Percentiles rank a stretch among this genome's conserved stretches.
Conservation (phyloP, 1,284 basidiomycete species). For the Macrocybe sp. region DNA sequence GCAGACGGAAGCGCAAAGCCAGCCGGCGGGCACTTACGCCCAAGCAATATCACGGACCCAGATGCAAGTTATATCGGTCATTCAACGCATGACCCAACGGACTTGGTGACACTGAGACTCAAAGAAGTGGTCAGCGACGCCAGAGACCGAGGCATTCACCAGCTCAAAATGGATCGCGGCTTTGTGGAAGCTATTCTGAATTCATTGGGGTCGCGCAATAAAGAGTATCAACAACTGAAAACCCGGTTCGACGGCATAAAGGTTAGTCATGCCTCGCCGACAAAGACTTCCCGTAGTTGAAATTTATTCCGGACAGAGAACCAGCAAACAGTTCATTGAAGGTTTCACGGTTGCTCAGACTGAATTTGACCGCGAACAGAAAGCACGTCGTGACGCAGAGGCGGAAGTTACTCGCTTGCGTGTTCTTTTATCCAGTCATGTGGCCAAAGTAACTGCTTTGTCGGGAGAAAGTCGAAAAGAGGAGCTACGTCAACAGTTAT, state of each 20-base stretch:
- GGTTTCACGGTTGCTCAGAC: slow-evolving; percentile 89
- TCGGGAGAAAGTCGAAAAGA: slow-evolving; percentile 74
- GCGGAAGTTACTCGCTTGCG: slow-evolving; percentile 85
- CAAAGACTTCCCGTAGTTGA: slow-evolving; percentile 3
- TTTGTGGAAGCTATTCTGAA: slow-evolving; percentile 73
- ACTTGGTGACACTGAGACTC: slow-evolving; percentile 46
- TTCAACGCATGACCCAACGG: slow-evolving; percentile 34
- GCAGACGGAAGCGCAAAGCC: no score
- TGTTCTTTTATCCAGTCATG: slow-evolving; percentile 86
- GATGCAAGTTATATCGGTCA: slow-evolving; percentile 25
- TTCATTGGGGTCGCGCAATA: slow-evolving; percentile 64
- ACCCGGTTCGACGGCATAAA: slow-evolving; percentile 82
- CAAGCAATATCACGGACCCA: slow-evolving; percentile 37
- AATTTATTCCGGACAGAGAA: slow-evolving; percentile 47
- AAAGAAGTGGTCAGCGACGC: slow-evolving; percentile 63
- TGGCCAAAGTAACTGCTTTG: slow-evolving; percentile 78
- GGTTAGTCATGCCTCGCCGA: slow-evolving; percentile 40
- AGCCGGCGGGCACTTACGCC: neutral
- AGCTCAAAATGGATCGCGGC: slow-evolving; percentile 68
- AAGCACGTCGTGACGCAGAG: slow-evolving; percentile 85
- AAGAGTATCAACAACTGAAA: slow-evolving; percentile 66
- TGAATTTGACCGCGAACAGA: slow-evolving; percentile 90
- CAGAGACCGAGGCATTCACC: slow-evolving; percentile 55
- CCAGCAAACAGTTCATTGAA: slow-evolving; percentile 88
- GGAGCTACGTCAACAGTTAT: slow-evolving; percentile 75